These are phyloP conservation scores for Xylaria sp. DNA, from an alignment of 2,329 filamentous ascomycete genomes.

Conservation along the genomic window DNA sequence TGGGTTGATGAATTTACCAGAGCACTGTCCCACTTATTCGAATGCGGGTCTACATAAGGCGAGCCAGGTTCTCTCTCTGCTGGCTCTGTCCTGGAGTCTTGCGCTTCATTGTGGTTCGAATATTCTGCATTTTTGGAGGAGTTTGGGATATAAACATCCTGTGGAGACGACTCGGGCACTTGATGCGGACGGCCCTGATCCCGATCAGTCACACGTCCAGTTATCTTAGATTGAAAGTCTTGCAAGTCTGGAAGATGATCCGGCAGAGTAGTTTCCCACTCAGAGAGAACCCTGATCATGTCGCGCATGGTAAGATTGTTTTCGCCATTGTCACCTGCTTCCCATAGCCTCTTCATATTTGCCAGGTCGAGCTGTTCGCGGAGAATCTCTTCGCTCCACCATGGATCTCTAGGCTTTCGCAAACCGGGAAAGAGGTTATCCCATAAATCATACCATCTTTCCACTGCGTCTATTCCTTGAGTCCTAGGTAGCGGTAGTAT, in stretches of 20 bases:
- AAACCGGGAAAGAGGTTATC: background rate
- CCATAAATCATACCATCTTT: background rate
- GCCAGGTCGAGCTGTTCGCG: background rate
- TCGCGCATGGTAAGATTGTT: background rate
- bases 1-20: background rate
- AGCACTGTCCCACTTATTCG: background rate
- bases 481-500: background rate
- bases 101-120: background rate
- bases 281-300: background rate
- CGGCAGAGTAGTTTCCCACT: background rate
- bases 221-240: background rate
- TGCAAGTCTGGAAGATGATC: background rate
- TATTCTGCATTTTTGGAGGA: background rate
- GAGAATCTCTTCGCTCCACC: constrained; percentile 1
- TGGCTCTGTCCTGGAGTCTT: background rate
- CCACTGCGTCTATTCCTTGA: background rate
- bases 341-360: background rate
- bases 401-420: background rate
- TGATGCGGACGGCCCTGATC: background rate
- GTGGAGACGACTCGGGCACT: background rate
- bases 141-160: background rate
- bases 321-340: background rate
- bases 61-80: background rate
- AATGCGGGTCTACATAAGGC: background rate
- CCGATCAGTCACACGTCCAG: too few relatives aligned